These are phyloP conservation scores for Epicoccum sorghinum DNA, from an alignment of 2,329 filamentous ascomycete species.

Conservation along the genomic window DNA sequence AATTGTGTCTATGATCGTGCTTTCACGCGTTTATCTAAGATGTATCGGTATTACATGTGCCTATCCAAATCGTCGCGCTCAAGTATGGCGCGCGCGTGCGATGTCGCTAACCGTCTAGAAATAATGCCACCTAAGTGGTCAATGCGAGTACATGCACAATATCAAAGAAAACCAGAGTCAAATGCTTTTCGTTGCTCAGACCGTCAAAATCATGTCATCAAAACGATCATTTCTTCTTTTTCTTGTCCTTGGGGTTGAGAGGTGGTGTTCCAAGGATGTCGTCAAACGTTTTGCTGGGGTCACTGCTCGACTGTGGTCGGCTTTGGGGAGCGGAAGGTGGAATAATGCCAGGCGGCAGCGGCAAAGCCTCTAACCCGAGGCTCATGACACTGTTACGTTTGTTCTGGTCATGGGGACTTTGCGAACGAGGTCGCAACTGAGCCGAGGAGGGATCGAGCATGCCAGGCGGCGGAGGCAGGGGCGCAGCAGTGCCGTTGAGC, in stretches of 20 bases:
- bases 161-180: background rate
- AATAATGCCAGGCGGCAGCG: constrained; percentile 52
- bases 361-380: constrained; percentile 55
- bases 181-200: constrained; percentile 4
- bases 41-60: constrained; percentile 10
- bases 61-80: constrained; percentile 1
- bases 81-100: constrained; percentile 1
- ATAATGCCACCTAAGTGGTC: background rate
- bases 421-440: constrained; percentile 27
- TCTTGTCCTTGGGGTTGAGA: constrained; percentile 35
- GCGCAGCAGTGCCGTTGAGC: constrained; percentile 34
- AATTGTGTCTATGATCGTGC: background rate
- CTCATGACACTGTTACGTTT: constrained; percentile 54
- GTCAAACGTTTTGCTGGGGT: constrained; percentile 57
- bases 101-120: constrained; percentile 13
- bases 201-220: background rate
- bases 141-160: constrained; percentile 2
- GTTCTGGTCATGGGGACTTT: constrained; percentile 33
- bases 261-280: constrained; percentile 49
- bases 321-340: constrained; percentile 38
- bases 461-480: constrained; percentile 40
- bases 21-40: background rate
- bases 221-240: constrained; percentile 34
- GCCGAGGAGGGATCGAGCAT: constrained; percentile 32
- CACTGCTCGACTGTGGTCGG: constrained; percentile 41